Conservation (phyloP, 1,139 yeast genomes). For the Sugiyamaella xylanicola region DNA sequence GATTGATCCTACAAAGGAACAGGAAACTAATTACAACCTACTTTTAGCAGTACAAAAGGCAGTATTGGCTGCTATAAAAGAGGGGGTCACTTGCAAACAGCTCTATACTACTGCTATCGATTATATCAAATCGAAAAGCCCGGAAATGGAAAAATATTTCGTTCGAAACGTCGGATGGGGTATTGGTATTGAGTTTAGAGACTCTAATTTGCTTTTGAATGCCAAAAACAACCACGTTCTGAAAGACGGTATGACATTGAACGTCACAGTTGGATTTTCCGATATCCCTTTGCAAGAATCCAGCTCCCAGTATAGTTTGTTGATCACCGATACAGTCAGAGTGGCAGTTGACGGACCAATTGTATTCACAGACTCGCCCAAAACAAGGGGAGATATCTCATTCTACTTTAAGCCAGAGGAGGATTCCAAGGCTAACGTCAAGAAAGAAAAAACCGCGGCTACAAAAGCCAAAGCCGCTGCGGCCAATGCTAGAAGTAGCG, state of each 20-base stretch:
- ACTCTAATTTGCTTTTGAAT: slow-evolving; percentile 71
- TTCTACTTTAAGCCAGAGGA: slow-evolving; percentile 79
- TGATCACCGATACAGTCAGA: slow-evolving; percentile 81
- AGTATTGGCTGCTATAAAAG: slow-evolving; percentile 60
- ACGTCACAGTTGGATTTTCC: slow-evolving; percentile 76
- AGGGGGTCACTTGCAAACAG: slow-evolving; percentile 66
- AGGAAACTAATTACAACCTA: slow-evolving; percentile 79
- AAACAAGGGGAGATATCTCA: slow-evolving; percentile 71
- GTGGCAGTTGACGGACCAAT: slow-evolving; percentile 64
- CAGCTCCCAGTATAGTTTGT: slow-evolving; percentile 61
- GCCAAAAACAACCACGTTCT: slow-evolving; percentile 70
- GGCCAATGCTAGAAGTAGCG: slow-evolving; percentile 27
- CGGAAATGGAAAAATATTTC: slow-evolving; percentile 66
- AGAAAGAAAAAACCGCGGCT: slow-evolving; percentile 31
- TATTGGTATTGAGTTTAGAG: slow-evolving; percentile 89
- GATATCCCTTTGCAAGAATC: slow-evolving; percentile 52
- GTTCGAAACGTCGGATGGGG: slow-evolving; percentile 87
- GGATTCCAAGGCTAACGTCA: slow-evolving; percentile 33
- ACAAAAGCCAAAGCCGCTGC: slow-evolving; percentile 16
- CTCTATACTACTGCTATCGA: slow-evolving; percentile 66
- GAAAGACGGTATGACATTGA: slow-evolving; percentile 72
- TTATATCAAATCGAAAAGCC: slow-evolving; percentile 55
- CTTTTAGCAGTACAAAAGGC: slow-evolving; percentile 60
- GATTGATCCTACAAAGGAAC: slow-evolving; percentile 82
- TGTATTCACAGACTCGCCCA: slow-evolving; percentile 73